phyloP scores from a whole-genome alignment of 2,329 filamentous ascomycete species.

The Fusarium newnesense region DNA sequence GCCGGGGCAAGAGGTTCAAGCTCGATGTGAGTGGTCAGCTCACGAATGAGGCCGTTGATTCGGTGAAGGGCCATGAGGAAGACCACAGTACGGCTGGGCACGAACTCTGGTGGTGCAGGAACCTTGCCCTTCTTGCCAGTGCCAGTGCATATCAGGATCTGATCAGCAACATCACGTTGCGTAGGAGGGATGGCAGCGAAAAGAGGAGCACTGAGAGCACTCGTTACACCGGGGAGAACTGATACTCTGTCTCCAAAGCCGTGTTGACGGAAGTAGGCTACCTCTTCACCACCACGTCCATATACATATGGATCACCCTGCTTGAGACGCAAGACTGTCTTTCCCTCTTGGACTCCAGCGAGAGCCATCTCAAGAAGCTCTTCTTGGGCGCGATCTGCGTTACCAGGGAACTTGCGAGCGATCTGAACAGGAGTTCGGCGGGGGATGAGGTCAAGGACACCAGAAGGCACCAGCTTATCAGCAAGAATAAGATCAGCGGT shows the following conservation, averaged over 20 bases:
- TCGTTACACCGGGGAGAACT: conserved; percentile 91
- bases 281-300: conserved; percentile 93
- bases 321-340: conserved; percentile 88
- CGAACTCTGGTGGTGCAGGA: conserved; percentile 83
- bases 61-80: conserved; percentile 96
- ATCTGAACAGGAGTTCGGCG: conserved; percentile 90
- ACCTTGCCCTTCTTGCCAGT: conserved; percentile 90
- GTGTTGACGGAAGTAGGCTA: conserved; percentile 79
- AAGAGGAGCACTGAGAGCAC: conserved; percentile 84
- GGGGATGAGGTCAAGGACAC: conserved; percentile 89
- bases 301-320: conserved; percentile 98
- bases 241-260: conserved; percentile 72
- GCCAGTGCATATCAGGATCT: conserved; percentile 95
- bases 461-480: conserved; percentile 85
- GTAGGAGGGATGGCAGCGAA: conserved; percentile 91
- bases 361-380: conserved; percentile 86
- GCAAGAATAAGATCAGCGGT: conserved; percentile 82
- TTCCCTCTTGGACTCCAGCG: conserved; percentile 70
- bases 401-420: conserved; percentile 96
- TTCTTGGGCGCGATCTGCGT: conserved; percentile 91
- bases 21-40: conserved; percentile 66
- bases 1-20: conserved; percentile 40
- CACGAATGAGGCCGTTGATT: conserved; percentile 76
- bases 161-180: conserved; percentile 89
- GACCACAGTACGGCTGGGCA: conserved; percentile 82